These are phyloP conservation scores for Neurospora sp. DNA, from an alignment of 495 filamentous ascomycete genomes.

Conservation along the genomic window DNA sequence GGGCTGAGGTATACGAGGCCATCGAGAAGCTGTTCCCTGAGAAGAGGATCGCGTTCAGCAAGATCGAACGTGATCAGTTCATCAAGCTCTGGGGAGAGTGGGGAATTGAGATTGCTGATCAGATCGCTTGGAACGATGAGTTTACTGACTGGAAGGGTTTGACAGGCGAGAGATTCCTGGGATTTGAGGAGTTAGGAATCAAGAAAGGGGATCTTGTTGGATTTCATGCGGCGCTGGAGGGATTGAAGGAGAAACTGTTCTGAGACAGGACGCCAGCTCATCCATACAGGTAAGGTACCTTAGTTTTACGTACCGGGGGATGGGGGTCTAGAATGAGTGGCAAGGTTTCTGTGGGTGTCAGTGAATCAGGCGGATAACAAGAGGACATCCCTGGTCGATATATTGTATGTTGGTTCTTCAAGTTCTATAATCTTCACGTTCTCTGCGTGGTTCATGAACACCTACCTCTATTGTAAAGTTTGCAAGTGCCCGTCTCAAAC, in stretches of 20 bases:
- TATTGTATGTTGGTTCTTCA: too few relatives aligned
- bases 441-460: too few relatives aligned
- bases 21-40: background rate
- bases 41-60: background rate
- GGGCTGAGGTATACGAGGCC: background rate
- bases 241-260: background rate
- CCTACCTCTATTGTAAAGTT: too few relatives aligned
- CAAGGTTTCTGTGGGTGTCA: too few relatives aligned
- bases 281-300: too few relatives aligned
- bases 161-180: background rate
- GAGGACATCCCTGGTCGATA: too few relatives aligned
- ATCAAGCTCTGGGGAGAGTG: background rate
- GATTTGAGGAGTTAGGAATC: background rate
- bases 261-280: background rate
- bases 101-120: background rate
- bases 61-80: background rate
- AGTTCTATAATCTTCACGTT: too few relatives aligned
- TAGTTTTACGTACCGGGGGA: too few relatives aligned
- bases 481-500: too few relatives aligned
- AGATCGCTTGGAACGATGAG: background rate
- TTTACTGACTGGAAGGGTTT: background rate
- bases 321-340: too few relatives aligned
- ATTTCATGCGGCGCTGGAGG: background rate
- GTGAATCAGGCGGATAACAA: too few relatives aligned
- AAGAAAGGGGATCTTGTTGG: background rate